Base-by-base conservation (phyloP, 176 grass and related monocot genomes). In the Lolium multiflorum region DNA sequence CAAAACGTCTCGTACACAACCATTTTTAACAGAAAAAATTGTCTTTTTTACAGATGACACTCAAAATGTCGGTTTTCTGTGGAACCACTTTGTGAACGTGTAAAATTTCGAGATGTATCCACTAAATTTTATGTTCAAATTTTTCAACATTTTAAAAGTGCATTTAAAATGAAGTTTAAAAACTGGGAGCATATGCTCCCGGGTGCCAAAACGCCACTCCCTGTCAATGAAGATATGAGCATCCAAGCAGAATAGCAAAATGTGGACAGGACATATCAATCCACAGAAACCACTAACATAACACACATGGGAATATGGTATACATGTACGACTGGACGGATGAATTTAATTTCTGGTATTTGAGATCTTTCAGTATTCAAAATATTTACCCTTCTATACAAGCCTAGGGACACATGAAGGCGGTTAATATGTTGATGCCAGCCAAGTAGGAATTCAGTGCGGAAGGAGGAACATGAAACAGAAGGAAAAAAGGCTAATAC, bases 181-280 rank as follows among this genome's bases (percentile, higher is more conserved):
- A n/a, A n/a, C n/a, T n/a, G n/a, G n/a, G n/a, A n/a, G n/a, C n/a
- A n/a, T n/a, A n/a, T n/a, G n/a, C n/a, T n/a, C n/a, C n/a, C n/a
- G n/a, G n/a, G n/a, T n/a, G n/a, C n/a, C n/a, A n/a, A n/a, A n/a
- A n/a, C n/a, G n/a, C n/a, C n/a, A n/a, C n/a, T n/a, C n/a, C n/a
- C n/a, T n/a, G n/a, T n/a, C 10, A 4, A 63, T 63, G 10, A 63
- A 63, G 60, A 63, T 26, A 63, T 13, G 60, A 63, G 60, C 22
- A 25, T 62, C 22, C 60, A 61, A 61, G 60, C 60, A 26, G 60
- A 63, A 63, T 63, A 63, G 26, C 24, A 64, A 64, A 63, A 64
- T 64, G 72, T 13, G 12, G 17, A 74, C 61, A 51, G 59, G 55
- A 87, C 5, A 41, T 80, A 35, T 71, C 52, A 47, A 78, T 67